Percentiles rank a stretch among this genome's conserved stretches.
Evolutionary conservation across 2,329 filamentous ascomycete species (phyloP).

Genomic region (Talaromyces marneffei): DNA sequence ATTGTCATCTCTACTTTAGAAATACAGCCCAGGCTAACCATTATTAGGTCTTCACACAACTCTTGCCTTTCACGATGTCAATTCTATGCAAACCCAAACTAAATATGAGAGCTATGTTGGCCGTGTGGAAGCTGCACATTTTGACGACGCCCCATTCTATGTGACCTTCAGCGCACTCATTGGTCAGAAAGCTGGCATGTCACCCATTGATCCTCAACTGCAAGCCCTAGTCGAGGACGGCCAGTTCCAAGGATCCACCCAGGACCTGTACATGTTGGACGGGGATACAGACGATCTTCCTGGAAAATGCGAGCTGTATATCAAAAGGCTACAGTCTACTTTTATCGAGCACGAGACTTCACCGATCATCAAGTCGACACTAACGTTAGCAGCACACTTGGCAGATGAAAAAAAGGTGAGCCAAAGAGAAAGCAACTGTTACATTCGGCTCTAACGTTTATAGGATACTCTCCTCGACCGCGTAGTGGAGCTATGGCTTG

Average conservation of each 20-base stretch:
- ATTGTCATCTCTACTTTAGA: neutral
- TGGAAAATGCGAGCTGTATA: conserved; percentile 50
- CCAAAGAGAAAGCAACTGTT: conserved; percentile 1
- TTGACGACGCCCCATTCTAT: conserved; percentile 46
- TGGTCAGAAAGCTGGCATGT: conserved; percentile 33
- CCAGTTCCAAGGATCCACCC: conserved; percentile 31
- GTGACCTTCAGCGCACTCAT: conserved; percentile 43
- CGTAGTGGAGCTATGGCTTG: conserved; percentile 52
- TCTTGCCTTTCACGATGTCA: conserved; percentile 48
- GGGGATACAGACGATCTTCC: conserved; percentile 46
- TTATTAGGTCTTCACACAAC: conserved; percentile 44
- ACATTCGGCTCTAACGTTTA: conserved; percentile 10
- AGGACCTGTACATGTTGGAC: conserved; percentile 46
- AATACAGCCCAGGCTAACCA: neutral
- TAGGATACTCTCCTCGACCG: conserved; percentile 46
- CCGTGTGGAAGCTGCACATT: conserved; percentile 52
- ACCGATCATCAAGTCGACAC: conserved; percentile 47
- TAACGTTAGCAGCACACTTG: conserved; percentile 37
- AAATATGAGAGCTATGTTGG: conserved; percentile 46
- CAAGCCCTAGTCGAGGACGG: conserved; percentile 36
- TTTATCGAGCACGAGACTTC: conserved; percentile 48
- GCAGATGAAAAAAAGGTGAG: conserved; percentile 34
- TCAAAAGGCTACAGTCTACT: conserved; percentile 43
- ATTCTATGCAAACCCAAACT: conserved; percentile 44
- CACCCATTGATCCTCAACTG: conserved; percentile 37